Evolutionary conservation across 192 early-diverging fungal species (phyloP), one percentile per base, ranked within the genome.

Genomic region (Backusella tarrabulga): DNA sequence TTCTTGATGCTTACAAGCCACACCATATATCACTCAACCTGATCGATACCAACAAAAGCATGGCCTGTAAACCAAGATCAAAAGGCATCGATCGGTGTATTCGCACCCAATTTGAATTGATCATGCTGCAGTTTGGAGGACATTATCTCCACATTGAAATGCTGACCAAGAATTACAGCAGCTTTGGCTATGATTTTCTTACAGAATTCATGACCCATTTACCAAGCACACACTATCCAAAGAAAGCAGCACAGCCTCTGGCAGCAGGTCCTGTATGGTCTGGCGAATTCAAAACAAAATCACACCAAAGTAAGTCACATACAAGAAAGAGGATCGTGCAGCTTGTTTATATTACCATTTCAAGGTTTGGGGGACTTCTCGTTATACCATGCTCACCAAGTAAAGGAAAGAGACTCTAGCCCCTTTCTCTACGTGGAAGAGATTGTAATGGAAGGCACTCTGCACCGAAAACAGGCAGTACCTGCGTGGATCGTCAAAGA

Each of bases 281-380:
- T 40, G 68, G 68, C n/a, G 35, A 35, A 21, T 70, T 70, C 41
- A 70, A 70, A 70, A 70, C 68, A 23, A 70, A 70, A 70, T 38
- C 38, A 23, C 35, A 23, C 3, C 34, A 70, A 40, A 21, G 35
- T 21, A 70, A 38, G 21, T 40, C 3, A 21, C 40, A 21, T 35
- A 12, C 34, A 17, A 38, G 23, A 36, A 36, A n/a, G 7, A 69
- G 21, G 35, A 17, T n/a, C 21, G 19, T 68, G 35, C 67, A 68
- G 21, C 21, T 54, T 29, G 56, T 63, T 63, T 29, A 63, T 4
- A 29, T 29, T 29, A 3, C 26, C 2, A 12, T 29, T 63, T 26
- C 23, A 63, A 63, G 56, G 26, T 29, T 12, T 63, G 26, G 56
- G 56, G 1, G 56, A 63, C 11, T 63, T 63, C 4, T 63, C 56